These are phyloP conservation scores for Sporothrix dimorphospora DNA, from an alignment of 2,329 filamentous ascomycete species.

Conservation along the genomic window DNA sequence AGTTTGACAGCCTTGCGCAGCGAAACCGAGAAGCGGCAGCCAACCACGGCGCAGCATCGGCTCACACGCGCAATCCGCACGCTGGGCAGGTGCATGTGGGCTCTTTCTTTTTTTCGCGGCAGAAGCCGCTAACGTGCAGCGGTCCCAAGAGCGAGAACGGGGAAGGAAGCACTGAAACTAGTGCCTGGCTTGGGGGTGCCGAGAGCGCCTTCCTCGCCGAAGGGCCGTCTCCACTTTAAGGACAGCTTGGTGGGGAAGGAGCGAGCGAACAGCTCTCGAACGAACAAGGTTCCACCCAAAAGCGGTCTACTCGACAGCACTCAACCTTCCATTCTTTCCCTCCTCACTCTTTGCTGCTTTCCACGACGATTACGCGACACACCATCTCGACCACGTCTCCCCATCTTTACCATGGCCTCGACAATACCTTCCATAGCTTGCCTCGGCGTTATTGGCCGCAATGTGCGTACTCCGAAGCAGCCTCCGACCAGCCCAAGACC, in stretches of 20 bases:
- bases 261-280: conserved; percentile 1
- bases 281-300: background rate
- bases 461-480: conserved; percentile 58
- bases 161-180: conserved; percentile 18
- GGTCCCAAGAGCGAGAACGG: background rate
- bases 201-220: background rate
- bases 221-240: background rate
- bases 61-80: conserved; percentile 18
- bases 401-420: conserved; percentile 53
- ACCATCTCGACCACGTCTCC: background rate
- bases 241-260: conserved; percentile 24
- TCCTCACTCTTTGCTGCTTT: background rate
- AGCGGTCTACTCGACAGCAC: conserved; percentile 13
- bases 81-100: background rate
- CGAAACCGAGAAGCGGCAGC: conserved; percentile 16
- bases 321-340: background rate
- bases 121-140: background rate
- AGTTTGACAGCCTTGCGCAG: conserved; percentile 27
- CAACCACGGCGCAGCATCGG: conserved; percentile 30
- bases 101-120: too few species aligned
- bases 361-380: background rate
- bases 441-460: conserved; percentile 90
- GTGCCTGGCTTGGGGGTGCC: background rate
- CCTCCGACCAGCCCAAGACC: background rate
- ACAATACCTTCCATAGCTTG: conserved; percentile 83